Percentiles rank a stretch among this genome's conserved stretches.
These are phyloP conservation scores for Colletotrichum australisinense DNA, from an alignment of 2,329 filamentous ascomycete genomes.

Conservation along the genomic window DNA sequence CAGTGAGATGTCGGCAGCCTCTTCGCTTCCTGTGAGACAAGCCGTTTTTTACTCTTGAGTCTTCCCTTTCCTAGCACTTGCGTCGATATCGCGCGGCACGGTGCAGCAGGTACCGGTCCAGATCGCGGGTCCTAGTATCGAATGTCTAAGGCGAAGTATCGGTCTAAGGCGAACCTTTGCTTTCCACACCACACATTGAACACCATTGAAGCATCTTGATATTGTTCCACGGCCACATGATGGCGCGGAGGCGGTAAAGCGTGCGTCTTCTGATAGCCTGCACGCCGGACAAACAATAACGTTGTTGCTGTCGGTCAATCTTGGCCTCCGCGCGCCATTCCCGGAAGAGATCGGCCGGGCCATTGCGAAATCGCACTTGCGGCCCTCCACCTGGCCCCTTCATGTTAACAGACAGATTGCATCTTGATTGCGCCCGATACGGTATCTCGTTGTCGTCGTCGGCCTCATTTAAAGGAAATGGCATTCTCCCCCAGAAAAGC, in stretches of 20 bases:
- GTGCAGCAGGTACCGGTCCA: slow-evolving; percentile 28
- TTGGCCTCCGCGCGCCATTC: background rate
- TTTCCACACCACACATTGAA: too few relatives aligned
- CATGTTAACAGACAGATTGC: slow-evolving; percentile 28
- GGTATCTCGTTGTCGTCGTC: background rate
- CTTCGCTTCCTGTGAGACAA: slow-evolving; percentile 11
- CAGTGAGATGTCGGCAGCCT: slow-evolving; percentile 23
- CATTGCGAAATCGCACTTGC: background rate
- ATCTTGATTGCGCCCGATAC: slow-evolving; percentile 23
- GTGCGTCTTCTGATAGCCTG: background rate
- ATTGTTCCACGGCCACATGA: slow-evolving; percentile 29
- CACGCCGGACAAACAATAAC: background rate
- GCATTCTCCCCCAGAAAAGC: slow-evolving; percentile 1
- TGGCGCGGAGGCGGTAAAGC: slow-evolving; percentile 15
- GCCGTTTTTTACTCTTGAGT: background rate
- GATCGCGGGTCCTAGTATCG: slow-evolving; percentile 8
- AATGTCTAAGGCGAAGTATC: slow-evolving; percentile 16
- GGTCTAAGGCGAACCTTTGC: slow-evolving; percentile 9
- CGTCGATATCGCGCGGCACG: slow-evolving; percentile 30
- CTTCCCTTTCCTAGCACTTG: slow-evolving; percentile 18
- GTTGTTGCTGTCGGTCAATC: background rate
- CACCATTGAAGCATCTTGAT: slow-evolving; percentile 6
- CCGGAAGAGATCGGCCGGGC: background rate
- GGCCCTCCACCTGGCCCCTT: slow-evolving; percentile 28
- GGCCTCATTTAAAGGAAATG: background rate